phyloP scores from a whole-genome alignment of 257 asterid species.

The Hygrophila difformis region DNA sequence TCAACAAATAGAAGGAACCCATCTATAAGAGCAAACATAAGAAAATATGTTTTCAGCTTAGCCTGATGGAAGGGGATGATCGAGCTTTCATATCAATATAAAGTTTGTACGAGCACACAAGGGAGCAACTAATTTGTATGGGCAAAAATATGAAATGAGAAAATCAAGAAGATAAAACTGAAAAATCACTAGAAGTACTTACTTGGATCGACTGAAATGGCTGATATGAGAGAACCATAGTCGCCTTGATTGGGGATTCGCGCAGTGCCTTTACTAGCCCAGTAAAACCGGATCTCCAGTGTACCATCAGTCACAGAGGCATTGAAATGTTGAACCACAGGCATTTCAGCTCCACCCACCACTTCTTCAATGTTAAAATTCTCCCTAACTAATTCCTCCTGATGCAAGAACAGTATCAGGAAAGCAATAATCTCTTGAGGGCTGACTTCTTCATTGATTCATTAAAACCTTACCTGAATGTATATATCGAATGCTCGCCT shows the following conservation, averaged over 20 bases:
- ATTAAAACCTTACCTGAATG: constrained; percentile 53
- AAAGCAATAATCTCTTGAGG: constrained; percentile 6
- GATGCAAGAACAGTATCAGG: constrained; percentile 21
- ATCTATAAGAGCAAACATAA: too few relatives aligned
- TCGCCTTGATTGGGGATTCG: constrained; percentile 69
- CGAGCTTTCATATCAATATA: too few relatives aligned
- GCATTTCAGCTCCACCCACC: constrained; percentile 58
- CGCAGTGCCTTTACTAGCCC: constrained; percentile 81
- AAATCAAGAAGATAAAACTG: background rate
- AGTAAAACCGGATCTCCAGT: constrained; percentile 70
- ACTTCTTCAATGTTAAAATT: constrained; percentile 62
- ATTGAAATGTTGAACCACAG: constrained; percentile 37
- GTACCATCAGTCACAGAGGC: constrained; percentile 43
- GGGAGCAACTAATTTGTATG: too few relatives aligned
- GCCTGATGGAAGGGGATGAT: too few relatives aligned
- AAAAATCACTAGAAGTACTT: constrained; percentile 21
- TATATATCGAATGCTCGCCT: constrained; percentile 60
- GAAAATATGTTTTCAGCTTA: too few relatives aligned
- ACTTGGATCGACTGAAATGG: constrained; percentile 73
- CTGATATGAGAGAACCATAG: constrained; percentile 82
- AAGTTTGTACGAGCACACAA: too few relatives aligned
- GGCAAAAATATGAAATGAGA: too few relatives aligned
- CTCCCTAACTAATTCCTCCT: constrained; percentile 53
- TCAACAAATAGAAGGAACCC: background rate
- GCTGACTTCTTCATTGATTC: constrained; percentile 9